Base-by-base conservation (phyloP, 257 asterid genomes). In the Lavandula angustifolia region DNA sequence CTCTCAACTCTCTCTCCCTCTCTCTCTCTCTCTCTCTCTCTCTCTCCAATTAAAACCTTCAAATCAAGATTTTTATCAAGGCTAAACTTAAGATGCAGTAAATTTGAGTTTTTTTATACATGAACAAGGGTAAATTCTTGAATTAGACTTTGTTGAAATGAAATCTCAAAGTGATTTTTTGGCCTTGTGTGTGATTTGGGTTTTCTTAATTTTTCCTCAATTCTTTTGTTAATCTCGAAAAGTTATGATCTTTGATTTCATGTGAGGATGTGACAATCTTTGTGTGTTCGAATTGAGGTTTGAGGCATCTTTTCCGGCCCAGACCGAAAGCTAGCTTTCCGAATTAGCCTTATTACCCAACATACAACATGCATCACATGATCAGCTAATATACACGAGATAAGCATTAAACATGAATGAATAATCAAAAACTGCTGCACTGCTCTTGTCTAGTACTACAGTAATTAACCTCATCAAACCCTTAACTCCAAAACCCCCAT, bases 181-280 rank as follows among this genome's bases (percentile, higher is more conserved):
- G 66, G 64, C 7, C 3, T 3, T 50, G 33, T 50, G 4, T 7
- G 2, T 51, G 27, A 22, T 22, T 22, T 22, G 27, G 27, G 27
- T 22, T 22, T 22, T 22, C 27, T 22, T 22, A 22, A 22, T 22
- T 22, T 22, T 22, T 22, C 27, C 27, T 22, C 27, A 22, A 22
- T 22, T 22, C 27, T 22, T 22, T 22, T 22, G 27, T 22, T 22
- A 22, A 22, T 53, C 10, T 33, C 55, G 72, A 52, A 5, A 66
- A 54, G 67, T 71, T 61, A 7, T 59, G 34, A 46, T 57, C 4
- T 62, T 74, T 74, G 84, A 78, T 73, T 82, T 75, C 82, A 75
- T 74, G 81, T 69, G 61, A 60, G 54, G 75, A 34, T 33, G 41
- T 62, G 76, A 41, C 27, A 22, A 22, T 72, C 22, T 3, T 64